Evolutionary conservation across 495 filamentous ascomycete genomes (phyloP), one percentile per base, ranked within the genome.

Genomic region (Aspergillus mulundensis): DNA sequence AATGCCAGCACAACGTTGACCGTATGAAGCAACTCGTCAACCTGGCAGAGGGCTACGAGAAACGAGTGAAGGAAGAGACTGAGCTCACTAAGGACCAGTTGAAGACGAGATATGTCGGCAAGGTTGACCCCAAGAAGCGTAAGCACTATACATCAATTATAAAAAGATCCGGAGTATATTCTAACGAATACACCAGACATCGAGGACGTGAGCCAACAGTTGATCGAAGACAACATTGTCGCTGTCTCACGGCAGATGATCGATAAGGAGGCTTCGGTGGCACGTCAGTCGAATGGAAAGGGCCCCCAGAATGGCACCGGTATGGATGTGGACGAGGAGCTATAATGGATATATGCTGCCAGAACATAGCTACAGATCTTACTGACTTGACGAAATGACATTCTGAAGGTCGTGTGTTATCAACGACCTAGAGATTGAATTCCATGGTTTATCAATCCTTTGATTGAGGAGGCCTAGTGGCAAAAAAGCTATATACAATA

Each of bases 161-260:
- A n/a, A n/a, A 16, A 16, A 40, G 15, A n/a, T 39, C 20, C 2
- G 10, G 24, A 15, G 1, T 8, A n/a, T 21, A 43, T 40, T 20
- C 38, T 53, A 54, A 58, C 67, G 74, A 66, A 75, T 53, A 3
- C 4, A 23, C 42, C 62, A 87, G 84, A 98, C 70, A 78, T 98
- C 66, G 94, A 97, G 72, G 90, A 95, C 63, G 86, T 98, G 53
- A 94, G 95, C 56, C 93, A 96, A 74, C 84, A 90, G 63, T 82
- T 97, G 53, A 97, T 98, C 64, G 94, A 98, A 74, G 93, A 97
- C 78, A 98, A 98, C 71, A 97, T 98, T 53, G 94, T 98, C 5
- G 88, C 90, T 7, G 91, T 97, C 5, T 92, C 91, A 49, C 81
- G 92, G 60, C 91, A 97, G 72, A 97, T 98, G 94, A 97, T 98